A percentile compares a stretch with the other conserved stretches of the same genome.
These are phyloP conservation scores for Nakaseomyces kungkrabaensis DNA, from an alignment of 1,139 yeast genomes.

Conservation along the genomic window DNA sequence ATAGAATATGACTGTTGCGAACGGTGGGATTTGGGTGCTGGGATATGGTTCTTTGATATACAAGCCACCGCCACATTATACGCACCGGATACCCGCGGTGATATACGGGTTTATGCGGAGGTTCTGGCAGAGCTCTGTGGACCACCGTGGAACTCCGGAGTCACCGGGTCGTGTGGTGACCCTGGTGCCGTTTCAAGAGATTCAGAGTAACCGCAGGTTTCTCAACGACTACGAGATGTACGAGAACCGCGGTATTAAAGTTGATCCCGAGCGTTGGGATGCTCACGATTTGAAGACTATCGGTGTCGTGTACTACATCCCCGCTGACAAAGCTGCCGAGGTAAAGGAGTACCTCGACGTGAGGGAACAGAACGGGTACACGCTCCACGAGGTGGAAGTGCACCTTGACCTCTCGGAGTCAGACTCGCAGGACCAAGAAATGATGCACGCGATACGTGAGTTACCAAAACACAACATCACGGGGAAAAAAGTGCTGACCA, in stretches of 20 bases:
- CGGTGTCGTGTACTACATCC: conserved; percentile 83
- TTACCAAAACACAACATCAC: conserved; percentile 29
- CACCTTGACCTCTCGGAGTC: conserved; percentile 35
- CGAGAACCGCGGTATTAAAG: background rate
- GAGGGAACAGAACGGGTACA: conserved; percentile 84
- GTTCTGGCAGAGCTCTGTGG: conserved; percentile 87
- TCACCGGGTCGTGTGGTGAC: conserved; percentile 85
- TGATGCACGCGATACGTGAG: conserved; percentile 18
- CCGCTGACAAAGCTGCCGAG: conserved; percentile 47
- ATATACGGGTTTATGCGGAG: conserved; percentile 68
- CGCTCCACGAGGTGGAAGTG: conserved; percentile 61
- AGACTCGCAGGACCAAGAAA: conserved; percentile 16
- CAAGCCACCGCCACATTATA: conserved; percentile 78
- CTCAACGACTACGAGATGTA: conserved; percentile 33
- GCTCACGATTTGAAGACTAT: conserved; percentile 48
- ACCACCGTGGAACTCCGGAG: conserved; percentile 83
- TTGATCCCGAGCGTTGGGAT: conserved; percentile 18
- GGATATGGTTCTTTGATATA: conserved; percentile 88
- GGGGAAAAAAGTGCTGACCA: conserved; percentile 39
- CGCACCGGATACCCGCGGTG: conserved; percentile 59
- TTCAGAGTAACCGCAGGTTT: conserved; percentile 35
- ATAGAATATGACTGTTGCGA: background rate
- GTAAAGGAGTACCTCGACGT: conserved; percentile 64
- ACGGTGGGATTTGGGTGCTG: conserved; percentile 56
- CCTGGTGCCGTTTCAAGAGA: conserved; percentile 48